These are phyloP conservation scores for Neurospora sp. DNA, from an alignment of 495 filamentous ascomycete genomes.

Conservation along the genomic window DNA sequence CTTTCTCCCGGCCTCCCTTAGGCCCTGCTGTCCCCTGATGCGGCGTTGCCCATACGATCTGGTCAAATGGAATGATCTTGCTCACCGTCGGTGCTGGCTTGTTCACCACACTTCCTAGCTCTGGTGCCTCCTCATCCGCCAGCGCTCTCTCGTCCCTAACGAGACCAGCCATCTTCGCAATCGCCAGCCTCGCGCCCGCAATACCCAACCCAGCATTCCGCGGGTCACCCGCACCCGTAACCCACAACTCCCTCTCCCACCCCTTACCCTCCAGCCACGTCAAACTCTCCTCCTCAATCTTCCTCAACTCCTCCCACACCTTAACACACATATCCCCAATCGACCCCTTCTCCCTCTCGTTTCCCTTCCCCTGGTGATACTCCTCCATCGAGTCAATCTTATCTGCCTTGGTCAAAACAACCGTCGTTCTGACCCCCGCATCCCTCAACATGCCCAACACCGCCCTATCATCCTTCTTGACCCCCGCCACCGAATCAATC, in stretches of 20 bases:
- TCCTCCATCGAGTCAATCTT: slow-evolving; percentile 15
- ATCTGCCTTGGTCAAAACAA: slow-evolving; percentile 81
- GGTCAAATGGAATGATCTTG: slow-evolving; percentile 22
- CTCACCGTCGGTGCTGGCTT: neutral
- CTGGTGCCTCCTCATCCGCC: neutral
- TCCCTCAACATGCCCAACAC: slow-evolving; percentile 55
- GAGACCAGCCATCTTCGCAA: slow-evolving; percentile 30
- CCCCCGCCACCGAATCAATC: slow-evolving; percentile 69
- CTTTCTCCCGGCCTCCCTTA: neutral
- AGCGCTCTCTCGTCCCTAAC: slow-evolving; percentile 15
- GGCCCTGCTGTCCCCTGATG: neutral
- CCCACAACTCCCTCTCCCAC: slow-evolving; percentile 39
- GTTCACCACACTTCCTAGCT: neutral
- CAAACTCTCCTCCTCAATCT: slow-evolving; percentile 19
- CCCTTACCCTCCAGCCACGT: slow-evolving; percentile 24
- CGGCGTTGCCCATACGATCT: slow-evolving; percentile 8
- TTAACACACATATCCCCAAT: slow-evolving; percentile 25
- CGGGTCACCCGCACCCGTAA: slow-evolving; percentile 34
- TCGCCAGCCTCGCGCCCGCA: slow-evolving; percentile 25
- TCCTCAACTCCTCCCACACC: slow-evolving; percentile 26
- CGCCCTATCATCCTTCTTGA: slow-evolving; percentile 60
- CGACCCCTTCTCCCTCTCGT: slow-evolving; percentile 11
- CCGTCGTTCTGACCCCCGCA: slow-evolving; percentile 56
- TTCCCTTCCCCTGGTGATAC: neutral
- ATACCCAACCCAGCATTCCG: slow-evolving; percentile 16